Evolutionary conservation across 805 yeast genomes (phyloP), one percentile per base, ranked within the genome.

Genomic region (Lachancea fermentati): DNA sequence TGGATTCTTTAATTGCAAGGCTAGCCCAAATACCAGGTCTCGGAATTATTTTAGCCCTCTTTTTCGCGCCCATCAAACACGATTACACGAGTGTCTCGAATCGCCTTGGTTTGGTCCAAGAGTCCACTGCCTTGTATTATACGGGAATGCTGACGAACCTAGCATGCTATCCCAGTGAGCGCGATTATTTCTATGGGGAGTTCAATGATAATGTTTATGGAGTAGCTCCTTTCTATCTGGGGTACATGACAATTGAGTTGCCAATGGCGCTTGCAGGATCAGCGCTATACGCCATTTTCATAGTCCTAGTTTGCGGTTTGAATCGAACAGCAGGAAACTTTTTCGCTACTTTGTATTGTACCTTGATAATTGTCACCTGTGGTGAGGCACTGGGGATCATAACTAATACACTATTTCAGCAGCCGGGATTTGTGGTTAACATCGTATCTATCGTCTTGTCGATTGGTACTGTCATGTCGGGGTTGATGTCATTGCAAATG

Each of bases 351-450:
- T 71, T 77, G 15, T 76, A 78, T 47, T 68, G 76, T 19, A 50
- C 78, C 0, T 65, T 77, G 42, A 63, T 73, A 18, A 71, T 78
- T 17, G 73, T 80, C 13, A 77, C 79, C 47, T 79, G 88, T 45
- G 96, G 96, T 26, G 96, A 87, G 57, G 80, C 91, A 5, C 66
- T 87, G 24, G 96, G 96, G 0, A 83, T 87, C 5, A 71, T 84
- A 36, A 82, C 87, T 43, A 85, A 85, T 53, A 79, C 89, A 3
- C 50, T 82, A 1, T 80, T 87, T 52, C 63, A 68, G 35, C 87
- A 86, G 51, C 73, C 86, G 24, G 95, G 95, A 0, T 76, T 86
- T 52, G 94, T 93, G 0, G 79, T 85, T 13, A 85, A 83, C 55
- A 62, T 84, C 3, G 77, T 87, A 26, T 75, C 89, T 0, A 71